Conservation (phyloP, 768 basidiomycete genomes). For the Xanthoconium stramineum region DNA sequence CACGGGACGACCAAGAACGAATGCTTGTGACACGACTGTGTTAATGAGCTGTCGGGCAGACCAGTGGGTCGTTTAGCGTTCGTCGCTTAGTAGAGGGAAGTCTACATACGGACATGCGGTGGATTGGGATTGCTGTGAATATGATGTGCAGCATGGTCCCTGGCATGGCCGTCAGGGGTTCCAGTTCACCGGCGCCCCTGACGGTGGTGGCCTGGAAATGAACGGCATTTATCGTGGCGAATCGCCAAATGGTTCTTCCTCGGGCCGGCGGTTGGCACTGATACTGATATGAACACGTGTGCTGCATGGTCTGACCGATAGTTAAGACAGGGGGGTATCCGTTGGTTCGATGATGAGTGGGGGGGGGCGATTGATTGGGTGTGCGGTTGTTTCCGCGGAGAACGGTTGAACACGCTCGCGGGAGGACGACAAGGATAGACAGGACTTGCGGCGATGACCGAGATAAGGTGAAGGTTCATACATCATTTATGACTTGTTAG, state of each 20-base stretch:
- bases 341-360: neutral
- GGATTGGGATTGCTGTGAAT: conserved; percentile 19
- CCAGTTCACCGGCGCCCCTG: conserved; percentile 5
- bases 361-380: neutral
- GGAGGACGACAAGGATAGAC: conserved; percentile 5
- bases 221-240: conserved; percentile 24
- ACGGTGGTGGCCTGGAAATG: conserved; percentile 18
- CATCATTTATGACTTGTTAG: conserved; percentile 1
- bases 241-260: conserved; percentile 12
- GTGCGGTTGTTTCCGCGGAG: neutral
- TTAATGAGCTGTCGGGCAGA: neutral
- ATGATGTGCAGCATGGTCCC: neutral
- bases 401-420: conserved; percentile 16
- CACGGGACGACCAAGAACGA: neutral
- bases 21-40: neutral
- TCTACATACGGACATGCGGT: conserved; percentile 13
- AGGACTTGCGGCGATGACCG: conserved; percentile 14
- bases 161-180: conserved; percentile 25
- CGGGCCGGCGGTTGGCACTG: conserved; percentile 8
- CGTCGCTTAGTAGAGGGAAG: conserved; percentile 6
- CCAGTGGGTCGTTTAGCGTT: neutral
- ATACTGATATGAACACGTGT: neutral
- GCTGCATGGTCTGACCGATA: neutral
- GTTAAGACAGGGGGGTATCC: no score
- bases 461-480: conserved; percentile 16